Evolutionary conservation across 2,329 filamentous ascomycete species (phyloP).

Genomic region (Calonectria crousiana): DNA sequence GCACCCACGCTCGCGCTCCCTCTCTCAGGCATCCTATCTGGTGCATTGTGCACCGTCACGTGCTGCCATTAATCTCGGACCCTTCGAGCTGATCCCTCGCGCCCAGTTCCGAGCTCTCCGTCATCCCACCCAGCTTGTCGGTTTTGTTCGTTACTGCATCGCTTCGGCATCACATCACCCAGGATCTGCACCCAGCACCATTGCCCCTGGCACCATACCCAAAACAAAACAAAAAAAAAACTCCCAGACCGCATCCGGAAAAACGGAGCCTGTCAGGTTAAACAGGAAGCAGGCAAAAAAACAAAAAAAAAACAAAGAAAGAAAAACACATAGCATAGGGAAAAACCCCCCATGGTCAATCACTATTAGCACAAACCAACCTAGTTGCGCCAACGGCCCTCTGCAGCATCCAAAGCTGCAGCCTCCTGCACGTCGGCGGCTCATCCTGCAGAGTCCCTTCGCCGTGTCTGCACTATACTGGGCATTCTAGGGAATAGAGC

Average conservation of each 20-base stretch:
- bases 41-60: constrained; percentile 8
- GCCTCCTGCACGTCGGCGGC: neutral
- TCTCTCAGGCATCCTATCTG: neutral
- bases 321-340: neutral
- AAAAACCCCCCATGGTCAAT: neutral
- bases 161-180: constrained; percentile 3
- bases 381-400: constrained; percentile 10
- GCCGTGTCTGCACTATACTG: neutral
- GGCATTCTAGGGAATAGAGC: neutral
- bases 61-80: constrained; percentile 13
- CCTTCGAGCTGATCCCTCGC: neutral
- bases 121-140: constrained; percentile 7
- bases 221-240: neutral
- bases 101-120: neutral
- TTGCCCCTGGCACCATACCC: neutral
- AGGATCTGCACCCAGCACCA: neutral
- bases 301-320: neutral
- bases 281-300: neutral
- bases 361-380: neutral
- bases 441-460: neutral
- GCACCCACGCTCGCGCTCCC: neutral
- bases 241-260: neutral
- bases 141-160: neutral
- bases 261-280: neutral
- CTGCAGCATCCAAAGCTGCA: constrained; percentile 12